Conservation (phyloP, 75 land plant species). For the Cunninghamia lanceolata region DNA sequence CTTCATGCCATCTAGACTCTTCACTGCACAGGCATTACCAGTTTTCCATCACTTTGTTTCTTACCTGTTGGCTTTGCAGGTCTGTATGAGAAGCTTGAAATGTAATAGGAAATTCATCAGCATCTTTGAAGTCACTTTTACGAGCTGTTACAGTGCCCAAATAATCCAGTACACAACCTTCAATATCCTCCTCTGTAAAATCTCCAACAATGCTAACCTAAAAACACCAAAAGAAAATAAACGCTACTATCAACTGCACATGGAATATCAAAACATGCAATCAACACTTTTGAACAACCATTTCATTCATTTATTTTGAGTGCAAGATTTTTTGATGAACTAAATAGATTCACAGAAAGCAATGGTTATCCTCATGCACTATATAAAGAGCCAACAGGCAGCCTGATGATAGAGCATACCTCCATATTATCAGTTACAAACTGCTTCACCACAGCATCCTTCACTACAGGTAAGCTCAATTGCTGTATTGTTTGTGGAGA, state of each 20-base stretch:
- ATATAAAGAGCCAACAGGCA: neutral
- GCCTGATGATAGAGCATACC: constrained; percentile 34
- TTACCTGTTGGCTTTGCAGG: constrained; percentile 80
- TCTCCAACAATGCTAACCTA: constrained; percentile 98
- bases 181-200: constrained; percentile 90
- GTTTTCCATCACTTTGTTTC: neutral
- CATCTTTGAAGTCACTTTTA: constrained; percentile 16
- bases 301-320: neutral
- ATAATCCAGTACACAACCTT: constrained; percentile 91
- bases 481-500: constrained; percentile 75
- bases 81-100: constrained; percentile 65
- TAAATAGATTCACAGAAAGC: neutral
- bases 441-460: constrained; percentile 92
- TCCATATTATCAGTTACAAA: constrained; percentile 93
- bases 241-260: neutral
- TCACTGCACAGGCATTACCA: neutral
- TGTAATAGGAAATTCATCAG: constrained; percentile 37
- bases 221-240: neutral
- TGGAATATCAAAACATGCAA: constrained; percentile 3
- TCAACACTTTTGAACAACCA: neutral
- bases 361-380: neutral
- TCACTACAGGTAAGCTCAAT: constrained; percentile 73
- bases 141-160: constrained; percentile 77
- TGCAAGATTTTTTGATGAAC: neutral
- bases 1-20: neutral